phyloP scores from a whole-genome alignment of 2,329 filamentous ascomycete genomes.

The Fusarium avenaceum region DNA sequence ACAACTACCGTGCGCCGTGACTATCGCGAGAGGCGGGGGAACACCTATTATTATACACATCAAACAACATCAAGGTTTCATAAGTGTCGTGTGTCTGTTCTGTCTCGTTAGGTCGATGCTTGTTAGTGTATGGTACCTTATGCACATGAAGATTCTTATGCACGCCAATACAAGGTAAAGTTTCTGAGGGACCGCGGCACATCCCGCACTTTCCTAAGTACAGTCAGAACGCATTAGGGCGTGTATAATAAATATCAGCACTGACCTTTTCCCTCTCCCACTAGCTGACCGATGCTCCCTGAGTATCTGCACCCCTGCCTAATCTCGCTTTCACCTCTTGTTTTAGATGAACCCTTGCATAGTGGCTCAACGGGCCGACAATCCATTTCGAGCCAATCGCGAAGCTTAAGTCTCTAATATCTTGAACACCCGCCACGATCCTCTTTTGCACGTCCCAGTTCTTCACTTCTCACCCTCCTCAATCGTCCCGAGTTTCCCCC shows the following conservation, averaged over 20 bases:
- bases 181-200: not conserved
- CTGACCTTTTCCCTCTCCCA: constrained; percentile 7
- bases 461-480: not conserved
- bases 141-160: not conserved
- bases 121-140: not conserved
- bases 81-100: not conserved
- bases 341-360: constrained; percentile 22
- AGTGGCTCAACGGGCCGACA: constrained; percentile 36
- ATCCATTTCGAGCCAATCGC: constrained; percentile 25
- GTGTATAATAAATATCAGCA: not conserved
- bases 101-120: too few species aligned
- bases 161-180: not conserved
- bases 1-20: constrained; percentile 5
- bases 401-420: not conserved
- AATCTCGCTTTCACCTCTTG: constrained; percentile 40
- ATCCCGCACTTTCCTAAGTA: constrained; percentile 1
- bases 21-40: not conserved
- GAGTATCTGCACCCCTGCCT: constrained; percentile 28
- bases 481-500: constrained; percentile 10
- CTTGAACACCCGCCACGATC: constrained; percentile 1
- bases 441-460: constrained; percentile 14
- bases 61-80: constrained; percentile 5
- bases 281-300: constrained; percentile 19
- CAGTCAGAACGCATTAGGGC: too few species aligned
- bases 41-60: not conserved